Evolutionary conservation across 1,139 yeast species (phyloP), one percentile per base, ranked within the genome.

Genomic region (Kluyveromyces marxianus): DNA sequence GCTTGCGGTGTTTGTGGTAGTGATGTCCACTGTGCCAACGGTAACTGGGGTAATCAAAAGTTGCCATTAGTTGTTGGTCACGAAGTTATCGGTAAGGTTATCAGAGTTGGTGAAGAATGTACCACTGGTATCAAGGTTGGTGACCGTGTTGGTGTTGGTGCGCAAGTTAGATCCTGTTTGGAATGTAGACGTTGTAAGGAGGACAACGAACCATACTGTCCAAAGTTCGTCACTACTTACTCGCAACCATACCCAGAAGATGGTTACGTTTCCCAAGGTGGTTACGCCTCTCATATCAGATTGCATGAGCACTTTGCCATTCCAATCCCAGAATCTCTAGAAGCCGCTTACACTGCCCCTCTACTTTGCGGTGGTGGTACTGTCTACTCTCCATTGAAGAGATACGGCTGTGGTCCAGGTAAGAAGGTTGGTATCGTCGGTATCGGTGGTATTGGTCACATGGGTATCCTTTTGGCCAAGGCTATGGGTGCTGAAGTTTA

Each of bases 371-470:
- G 75, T 53, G 79, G 79, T 41, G 62, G 72, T 51, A 75, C 79
- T 4, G 76, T 69, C n/a, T 75, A 65, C 59, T 71, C 79, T 2
- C 80, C 80, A 44, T 63, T 75, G 53, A 65, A 68, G 39, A 67
- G 76, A 61, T 69, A 69, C 52, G 57, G 62, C 5, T 58, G 66
- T 49, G 75, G 71, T 45, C 70, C 69, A 40, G 65, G 62, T 37
- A 73, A 73, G 45, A 69, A 66, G 44, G 78, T 78, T 45, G 83
- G 78, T 49, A 65, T 78, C 51, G 68, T 75, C 48, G 83, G 83
- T 51, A 68, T 78, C 49, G 83, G 83, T 55, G 83, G 83, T 44
- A 66, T 77, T 51, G 83, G 83, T 37, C 81, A 76, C 63, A 71
- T 76, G 73, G 81, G 78, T 35, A 66, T 77, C 44, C 70, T 74